These are phyloP conservation scores for Peribolospora baueri DNA, from an alignment of 768 basidiomycete species.

Conservation along the genomic window DNA sequence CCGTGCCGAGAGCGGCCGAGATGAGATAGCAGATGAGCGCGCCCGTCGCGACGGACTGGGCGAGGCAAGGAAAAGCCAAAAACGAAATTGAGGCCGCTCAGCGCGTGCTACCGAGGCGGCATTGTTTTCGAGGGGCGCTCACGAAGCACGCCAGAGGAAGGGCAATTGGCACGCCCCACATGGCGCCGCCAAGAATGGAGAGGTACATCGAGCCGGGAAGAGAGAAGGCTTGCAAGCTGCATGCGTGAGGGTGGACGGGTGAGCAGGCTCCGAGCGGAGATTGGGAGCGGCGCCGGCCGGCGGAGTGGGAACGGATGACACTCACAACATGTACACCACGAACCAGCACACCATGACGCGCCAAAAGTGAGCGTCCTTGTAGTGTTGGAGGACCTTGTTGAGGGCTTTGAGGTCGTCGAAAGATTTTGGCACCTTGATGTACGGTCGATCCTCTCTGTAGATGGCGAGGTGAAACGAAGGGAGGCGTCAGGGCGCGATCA, in stretches of 20 bases:
- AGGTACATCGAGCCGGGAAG: constrained; percentile 95
- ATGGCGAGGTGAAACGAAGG: neutral
- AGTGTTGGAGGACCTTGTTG: constrained; percentile 69
- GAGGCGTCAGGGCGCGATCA: constrained; percentile 5
- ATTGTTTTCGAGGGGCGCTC: constrained; percentile 7
- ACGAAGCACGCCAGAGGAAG: constrained; percentile 69
- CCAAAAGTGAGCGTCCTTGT: constrained; percentile 63
- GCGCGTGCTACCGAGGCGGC: neutral
- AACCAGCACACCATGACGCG: constrained; percentile 71
- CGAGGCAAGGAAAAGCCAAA: neutral
- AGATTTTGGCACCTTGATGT: constrained; percentile 61
- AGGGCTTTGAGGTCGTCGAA: constrained; percentile 64
- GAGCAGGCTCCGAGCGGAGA: neutral
- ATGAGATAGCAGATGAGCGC: constrained; percentile 80
- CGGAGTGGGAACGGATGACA: constrained; percentile 9
- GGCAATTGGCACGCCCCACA: constrained; percentile 71
- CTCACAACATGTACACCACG: constrained; percentile 74
- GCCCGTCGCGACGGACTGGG: constrained; percentile 58
- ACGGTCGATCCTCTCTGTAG: constrained; percentile 45
- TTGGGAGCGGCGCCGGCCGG: neutral
- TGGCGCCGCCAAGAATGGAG: constrained; percentile 70
- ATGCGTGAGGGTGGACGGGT: neutral
- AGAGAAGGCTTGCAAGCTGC: constrained; percentile 81
- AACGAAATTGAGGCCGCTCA: neutral
- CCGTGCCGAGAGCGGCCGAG: constrained; percentile 74